Evolutionary conservation across 1,284 basidiomycete genomes (phyloP).

Genomic region (Laetiporus sulphureus): DNA sequence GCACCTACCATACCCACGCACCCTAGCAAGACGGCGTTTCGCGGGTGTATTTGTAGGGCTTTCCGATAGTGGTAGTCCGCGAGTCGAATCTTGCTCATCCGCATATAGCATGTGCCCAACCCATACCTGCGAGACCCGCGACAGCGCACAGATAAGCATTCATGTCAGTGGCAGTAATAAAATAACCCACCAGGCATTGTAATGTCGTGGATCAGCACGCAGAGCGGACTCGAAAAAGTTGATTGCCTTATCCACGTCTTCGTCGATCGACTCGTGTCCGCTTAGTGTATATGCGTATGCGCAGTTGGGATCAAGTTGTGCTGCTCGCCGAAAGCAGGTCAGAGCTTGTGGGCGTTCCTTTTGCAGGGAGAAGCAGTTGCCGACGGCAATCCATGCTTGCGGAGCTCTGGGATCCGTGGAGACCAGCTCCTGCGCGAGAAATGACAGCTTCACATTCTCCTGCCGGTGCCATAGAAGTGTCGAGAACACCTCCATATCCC

Average conservation of each 20-base stretch:
- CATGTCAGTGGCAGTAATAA: conserved; percentile 6
- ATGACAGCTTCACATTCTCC: conserved; percentile 75
- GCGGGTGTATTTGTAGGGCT: conserved; percentile 85
- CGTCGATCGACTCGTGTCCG: conserved; percentile 91
- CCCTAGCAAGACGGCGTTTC: conserved; percentile 84
- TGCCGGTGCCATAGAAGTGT: conserved; percentile 92
- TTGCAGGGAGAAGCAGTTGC: conserved; percentile 88
- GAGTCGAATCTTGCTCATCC: conserved; percentile 83
- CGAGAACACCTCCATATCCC: conserved; percentile 92
- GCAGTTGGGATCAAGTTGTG: conserved; percentile 76
- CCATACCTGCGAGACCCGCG: conserved; percentile 68
- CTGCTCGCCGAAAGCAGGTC: conserved; percentile 86
- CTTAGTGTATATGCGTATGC: conserved; percentile 92
- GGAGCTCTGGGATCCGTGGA: conserved; percentile 73
- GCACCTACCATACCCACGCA: conserved; percentile 83
- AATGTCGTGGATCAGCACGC: conserved; percentile 82
- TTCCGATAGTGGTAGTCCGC: conserved; percentile 94
- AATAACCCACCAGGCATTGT: conserved; percentile 83
- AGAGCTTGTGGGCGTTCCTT: conserved; percentile 88
- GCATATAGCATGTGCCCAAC: conserved; percentile 89
- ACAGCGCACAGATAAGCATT: conserved; percentile 16
- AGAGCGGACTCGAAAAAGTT: conserved; percentile 87
- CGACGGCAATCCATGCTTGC: conserved; percentile 93
- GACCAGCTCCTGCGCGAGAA: conserved; percentile 85
- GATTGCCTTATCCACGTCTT: conserved; percentile 86